A percentile compares a stretch with the other conserved stretches of the same genome.
These are phyloP conservation scores for Neurospora sp. DNA, from an alignment of 495 filamentous ascomycete species.

Conservation along the genomic window DNA sequence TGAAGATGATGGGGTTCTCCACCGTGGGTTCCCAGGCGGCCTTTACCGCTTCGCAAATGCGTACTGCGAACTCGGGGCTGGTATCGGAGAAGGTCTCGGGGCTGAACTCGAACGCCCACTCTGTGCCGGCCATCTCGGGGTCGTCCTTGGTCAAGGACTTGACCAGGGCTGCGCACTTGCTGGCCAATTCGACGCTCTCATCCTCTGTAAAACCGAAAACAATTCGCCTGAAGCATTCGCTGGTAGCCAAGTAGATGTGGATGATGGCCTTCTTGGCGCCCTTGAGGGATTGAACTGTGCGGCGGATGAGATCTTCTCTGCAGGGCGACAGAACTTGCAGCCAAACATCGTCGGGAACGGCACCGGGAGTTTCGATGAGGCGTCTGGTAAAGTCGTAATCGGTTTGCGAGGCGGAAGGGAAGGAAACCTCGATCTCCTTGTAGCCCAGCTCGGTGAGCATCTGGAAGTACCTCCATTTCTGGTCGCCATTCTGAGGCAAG, in stretches of 20 bases:
- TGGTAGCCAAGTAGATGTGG: slow-evolving; percentile 94
- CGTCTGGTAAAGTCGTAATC: slow-evolving; percentile 93
- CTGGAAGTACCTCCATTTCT: slow-evolving; percentile 91
- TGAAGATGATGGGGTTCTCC: slow-evolving; percentile 89
- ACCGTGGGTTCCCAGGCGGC: slow-evolving; percentile 81
- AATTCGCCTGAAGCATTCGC: slow-evolving; percentile 81
- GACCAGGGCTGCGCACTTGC: slow-evolving; percentile 76
- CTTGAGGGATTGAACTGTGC: slow-evolving; percentile 82
- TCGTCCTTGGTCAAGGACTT: slow-evolving; percentile 93
- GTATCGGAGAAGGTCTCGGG: slow-evolving; percentile 96
- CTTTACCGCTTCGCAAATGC: slow-evolving; percentile 91
- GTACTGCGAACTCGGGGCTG: slow-evolving; percentile 69
- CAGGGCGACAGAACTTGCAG: slow-evolving; percentile 92
- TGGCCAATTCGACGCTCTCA: slow-evolving; percentile 72
- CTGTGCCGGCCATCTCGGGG: slow-evolving; percentile 59
- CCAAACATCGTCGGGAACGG: slow-evolving; percentile 87
- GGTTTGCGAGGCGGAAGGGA: slow-evolving; percentile 86
- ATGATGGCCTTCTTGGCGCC: slow-evolving; percentile 93
- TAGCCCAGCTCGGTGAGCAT: slow-evolving; percentile 92
- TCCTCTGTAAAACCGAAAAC: slow-evolving; percentile 83
- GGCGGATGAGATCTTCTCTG: slow-evolving; percentile 80
- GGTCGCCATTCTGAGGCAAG: slow-evolving; percentile 62
- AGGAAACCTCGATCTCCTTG: slow-evolving; percentile 97
- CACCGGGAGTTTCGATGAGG: slow-evolving; percentile 77
- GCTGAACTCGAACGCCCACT: slow-evolving; percentile 94